These are phyloP conservation scores for Ceratocystis smalleyi DNA, from an alignment of 2,329 filamentous ascomycete genomes.

Conservation along the genomic window DNA sequence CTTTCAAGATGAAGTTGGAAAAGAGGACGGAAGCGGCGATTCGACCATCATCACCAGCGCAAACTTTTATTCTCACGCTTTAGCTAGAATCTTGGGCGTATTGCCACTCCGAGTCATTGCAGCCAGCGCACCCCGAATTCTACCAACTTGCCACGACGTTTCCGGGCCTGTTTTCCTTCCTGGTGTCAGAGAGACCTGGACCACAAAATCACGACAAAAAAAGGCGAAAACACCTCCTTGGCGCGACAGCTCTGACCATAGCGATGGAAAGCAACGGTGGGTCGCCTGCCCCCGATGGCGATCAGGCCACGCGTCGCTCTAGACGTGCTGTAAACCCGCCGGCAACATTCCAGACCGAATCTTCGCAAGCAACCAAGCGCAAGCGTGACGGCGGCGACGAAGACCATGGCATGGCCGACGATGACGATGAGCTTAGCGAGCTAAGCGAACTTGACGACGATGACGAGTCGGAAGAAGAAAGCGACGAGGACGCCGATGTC, in stretches of 20 bases:
- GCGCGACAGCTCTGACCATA: neutral
- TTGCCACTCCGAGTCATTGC: neutral
- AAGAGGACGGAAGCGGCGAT: neutral
- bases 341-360: slow-evolving; percentile 42
- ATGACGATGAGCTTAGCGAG: slow-evolving; percentile 27
- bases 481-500: slow-evolving; percentile 27
- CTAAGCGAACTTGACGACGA: slow-evolving; percentile 25
- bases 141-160: neutral
- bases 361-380: slow-evolving; percentile 35
- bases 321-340: slow-evolving; percentile 49
- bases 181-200: neutral
- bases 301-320: slow-evolving; percentile 43
- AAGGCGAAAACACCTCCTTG: neutral
- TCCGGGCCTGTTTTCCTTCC: neutral
- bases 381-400: slow-evolving; percentile 38
- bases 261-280: slow-evolving; percentile 38
- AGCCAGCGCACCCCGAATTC: neutral
- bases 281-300: slow-evolving; percentile 34
- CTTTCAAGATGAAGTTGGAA: neutral
- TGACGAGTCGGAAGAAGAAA: slow-evolving; percentile 31
- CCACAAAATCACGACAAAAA: neutral
- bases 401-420: slow-evolving; percentile 29
- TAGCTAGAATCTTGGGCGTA: neutral
- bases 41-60: neutral
- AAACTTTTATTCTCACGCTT: neutral